Base-by-base conservation (phyloP, 2,329 filamentous ascomycete genomes). In the Claviceps monticola region DNA sequence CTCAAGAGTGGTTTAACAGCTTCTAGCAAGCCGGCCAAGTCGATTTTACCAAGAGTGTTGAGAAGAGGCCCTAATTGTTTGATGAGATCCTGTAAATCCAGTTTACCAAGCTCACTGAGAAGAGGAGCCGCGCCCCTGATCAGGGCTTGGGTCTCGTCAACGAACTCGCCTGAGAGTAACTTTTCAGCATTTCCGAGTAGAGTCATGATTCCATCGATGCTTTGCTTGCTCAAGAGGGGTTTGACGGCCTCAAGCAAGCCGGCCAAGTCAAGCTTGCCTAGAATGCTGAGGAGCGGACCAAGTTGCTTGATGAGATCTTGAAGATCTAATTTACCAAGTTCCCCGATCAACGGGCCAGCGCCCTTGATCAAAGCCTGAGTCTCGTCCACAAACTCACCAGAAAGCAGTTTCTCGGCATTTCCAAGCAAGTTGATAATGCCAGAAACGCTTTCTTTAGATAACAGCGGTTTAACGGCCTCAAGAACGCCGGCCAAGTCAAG, bases 211-310 rank as follows among this genome's bases (percentile, higher is more conserved):
- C 64, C 63, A 34, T 59, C 56, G 46, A 67, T 59, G 1, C 56
- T 58, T 4, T 64, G 54, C 4, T 59, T 45, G 0, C 62, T 62
- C 16, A 66, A 56, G 0, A 66, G 52, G 0, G 64, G 64, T 0
- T 52, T 51, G 1, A 66, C 34, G 0, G 63, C 52, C 16, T 57
- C 54, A 6, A 68, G 43, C 1, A 69, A 26, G 2, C 61, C 59
- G 6, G 61, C 57, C 0, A 68, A 58, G 37, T 68, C 64, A 13
- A 68, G 56, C 56, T 67, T 60, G 9, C 58, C 53, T 5, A 68
- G 53, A 17, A 16, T 36, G 14, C 23, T 46, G 1, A 46, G 6
- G 3, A 46, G 26, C 7, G 44, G 44, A 3, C 14, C 44, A 46
- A 46, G 3, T 29, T 46, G 44, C 44, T 46, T 46, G 6, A 46